A percentile compares a stretch with the other conserved stretches of the same genome.
These are phyloP conservation scores for Exophiala sp. DNA, from an alignment of 2,329 filamentous ascomycete genomes.

Conservation along the genomic window DNA sequence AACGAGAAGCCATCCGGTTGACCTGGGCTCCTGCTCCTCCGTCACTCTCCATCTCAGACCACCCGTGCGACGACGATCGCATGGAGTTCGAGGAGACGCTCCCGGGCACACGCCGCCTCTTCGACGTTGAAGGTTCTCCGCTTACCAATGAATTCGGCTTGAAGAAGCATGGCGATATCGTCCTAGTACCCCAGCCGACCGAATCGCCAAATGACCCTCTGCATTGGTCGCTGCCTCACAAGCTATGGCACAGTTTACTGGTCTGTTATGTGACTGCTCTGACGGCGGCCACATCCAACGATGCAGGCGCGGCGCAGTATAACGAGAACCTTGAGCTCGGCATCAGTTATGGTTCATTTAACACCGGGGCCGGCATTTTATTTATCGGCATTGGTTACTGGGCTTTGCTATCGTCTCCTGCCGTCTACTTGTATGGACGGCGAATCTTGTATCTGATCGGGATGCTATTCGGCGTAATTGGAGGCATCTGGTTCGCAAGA, in stretches of 20 bases:
- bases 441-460: conserved; percentile 52
- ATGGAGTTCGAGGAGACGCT: conserved; percentile 22
- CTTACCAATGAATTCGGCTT: conserved; percentile 25
- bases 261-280: conserved; percentile 51
- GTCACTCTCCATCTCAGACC: not conserved
- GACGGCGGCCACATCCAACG: conserved; percentile 53
- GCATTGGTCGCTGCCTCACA: conserved; percentile 46
- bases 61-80: not conserved
- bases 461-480: conserved; percentile 45
- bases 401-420: conserved; percentile 49
- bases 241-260: conserved; percentile 48
- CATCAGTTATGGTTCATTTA: conserved; percentile 49
- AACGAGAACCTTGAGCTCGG: conserved; percentile 48
- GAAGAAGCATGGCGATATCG: conserved; percentile 40
- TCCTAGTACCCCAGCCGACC: conserved; percentile 51
- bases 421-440: conserved; percentile 51
- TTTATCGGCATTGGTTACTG: conserved; percentile 54
- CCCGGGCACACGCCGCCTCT: conserved; percentile 28
- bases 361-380: conserved; percentile 53
- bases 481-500: conserved; percentile 51
- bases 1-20: not conserved
- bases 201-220: conserved; percentile 49
- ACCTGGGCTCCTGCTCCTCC: not conserved
- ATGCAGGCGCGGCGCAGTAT: conserved; percentile 49
- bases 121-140: conserved; percentile 24